Evolutionary conservation across 805 yeast genomes (phyloP), one percentile per base, ranked within the genome.

Genomic region (Saturnispora sekii): DNA sequence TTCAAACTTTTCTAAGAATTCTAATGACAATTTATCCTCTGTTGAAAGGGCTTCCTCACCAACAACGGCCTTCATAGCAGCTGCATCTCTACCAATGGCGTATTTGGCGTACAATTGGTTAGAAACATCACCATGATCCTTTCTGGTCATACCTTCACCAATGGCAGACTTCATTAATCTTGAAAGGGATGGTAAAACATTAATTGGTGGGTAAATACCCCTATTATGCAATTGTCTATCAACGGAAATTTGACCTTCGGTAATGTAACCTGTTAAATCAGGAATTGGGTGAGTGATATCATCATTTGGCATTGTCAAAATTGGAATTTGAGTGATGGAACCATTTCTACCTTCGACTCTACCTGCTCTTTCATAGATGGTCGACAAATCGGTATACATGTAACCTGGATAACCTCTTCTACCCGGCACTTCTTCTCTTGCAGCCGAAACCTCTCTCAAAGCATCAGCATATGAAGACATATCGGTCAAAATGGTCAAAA

Each of bases 401-500:
- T 93, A 93, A 84, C 99, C 99, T 53, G 99, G 99, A 69, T 93
- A 93, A 76, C 99, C 99, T 81, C 99, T 88, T 79, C 99, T 88
- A 76, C 99, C 99, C 64, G 98, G 98, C 39, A 93, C 98, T 72
- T 94, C 98, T 71, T 93, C 99, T 76, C 99, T 88, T 40, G 99
- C 99, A 50, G 99, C 98, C 52, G 97, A 88, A 42, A 93, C 98
- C 73, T 93, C 99, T 81, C 99, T 89, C 63, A 93, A 74, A 35
- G 99, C 99, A 67, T 93, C 99, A 35, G 99, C 99, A 65, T 93
- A 93, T n/a, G 98, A 93, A 26, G 97, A 87, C 99, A 93, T 93
- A 72, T 93, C 99, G 41, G 99, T 94, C 64, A 93, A 77, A 61
- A 93, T 90, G 44, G 97, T 93, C 70, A 93, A 79, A 44, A 93